Evolutionary conservation across 1,139 yeast species (phyloP).

Genomic region (Suhomyces taliae): DNA sequence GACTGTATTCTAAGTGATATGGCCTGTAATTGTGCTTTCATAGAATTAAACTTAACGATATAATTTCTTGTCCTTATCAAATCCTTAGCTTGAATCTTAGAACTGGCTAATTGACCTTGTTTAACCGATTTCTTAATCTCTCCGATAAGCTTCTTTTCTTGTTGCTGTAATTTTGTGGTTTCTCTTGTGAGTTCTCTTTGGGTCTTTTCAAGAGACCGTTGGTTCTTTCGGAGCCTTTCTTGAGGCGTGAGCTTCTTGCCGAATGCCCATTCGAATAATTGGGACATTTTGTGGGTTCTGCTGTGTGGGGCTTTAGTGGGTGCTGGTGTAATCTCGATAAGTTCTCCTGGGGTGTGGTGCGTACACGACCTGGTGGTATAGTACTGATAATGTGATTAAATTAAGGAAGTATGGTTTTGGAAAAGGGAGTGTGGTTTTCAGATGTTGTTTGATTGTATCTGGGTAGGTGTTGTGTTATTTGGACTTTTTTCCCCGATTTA

Average conservation of each 20-base stretch:
- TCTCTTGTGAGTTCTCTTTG: conserved; percentile 92
- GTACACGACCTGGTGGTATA: conserved; percentile 3
- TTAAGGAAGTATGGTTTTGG: neutral
- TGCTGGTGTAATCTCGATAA: neutral
- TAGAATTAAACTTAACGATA: conserved; percentile 83
- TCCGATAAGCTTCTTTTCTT: conserved; percentile 80
- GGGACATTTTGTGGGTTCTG: conserved; percentile 12
- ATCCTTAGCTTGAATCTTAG: conserved; percentile 94
- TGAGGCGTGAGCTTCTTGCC: conserved; percentile 94
- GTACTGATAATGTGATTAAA: neutral
- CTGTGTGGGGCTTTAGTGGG: neutral
- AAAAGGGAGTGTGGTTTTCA: neutral
- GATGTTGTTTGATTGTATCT: neutral
- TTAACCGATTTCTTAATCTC: conserved; percentile 93
- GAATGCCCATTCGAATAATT: conserved; percentile 87
- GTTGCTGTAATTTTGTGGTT: conserved; percentile 78
- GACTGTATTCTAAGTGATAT: conserved; percentile 86
- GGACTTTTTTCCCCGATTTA: too few relatives aligned
- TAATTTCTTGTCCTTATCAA: conserved; percentile 82
- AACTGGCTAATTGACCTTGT: conserved; percentile 82
- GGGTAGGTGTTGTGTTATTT: neutral
- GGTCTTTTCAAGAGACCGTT: conserved; percentile 89
- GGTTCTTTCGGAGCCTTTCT: conserved; percentile 91
- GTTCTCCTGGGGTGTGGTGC: conserved; percentile 2
- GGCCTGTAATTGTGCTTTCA: conserved; percentile 96